Evolutionary conservation across 2,329 filamentous ascomycete genomes (phyloP), one percentile per base, ranked within the genome.

Genomic region (Penicillium oxalicum): DNA sequence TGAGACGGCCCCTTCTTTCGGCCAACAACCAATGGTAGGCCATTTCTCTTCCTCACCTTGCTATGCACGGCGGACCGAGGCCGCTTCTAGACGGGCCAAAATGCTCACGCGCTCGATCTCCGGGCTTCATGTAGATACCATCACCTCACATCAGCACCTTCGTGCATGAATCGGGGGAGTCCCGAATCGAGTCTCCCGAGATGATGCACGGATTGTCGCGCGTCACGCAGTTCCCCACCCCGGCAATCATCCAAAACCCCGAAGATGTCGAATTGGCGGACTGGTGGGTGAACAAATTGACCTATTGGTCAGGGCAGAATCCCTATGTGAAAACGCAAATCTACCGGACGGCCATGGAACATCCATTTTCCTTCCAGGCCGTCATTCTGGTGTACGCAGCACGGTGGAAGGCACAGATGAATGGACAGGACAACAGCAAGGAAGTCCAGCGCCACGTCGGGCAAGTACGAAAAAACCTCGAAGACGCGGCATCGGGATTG

Each of bases 271-370:
- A 67, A 35, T 55, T 72, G 37, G 56, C 59, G 3, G 65, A 70
- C 39, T 63, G 60, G 39, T 72, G 68, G 68, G 62, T 57, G 2
- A 63, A 56, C 41, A 66, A 63, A 39, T 56, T 72, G 41, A 60
- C 61, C 0, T 72, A 71, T 47, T 72, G 70, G 70, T 71, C 70
- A 7, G 70, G 70, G 1, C 65, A 69, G 47, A 72, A 72, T 45
- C 46, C 53, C 26, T 57, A 66, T 33, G 54, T 72, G 25, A 72
- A 72, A 48, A 59, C 65, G 9, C 56, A 59, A 8, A 61, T 68
- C 6, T 71, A 70, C 48, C 61, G 59, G 36, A 57, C 60, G 4
- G 63, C 68, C 26, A 65, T 67, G 57, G 52, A 50, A 24, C 59
- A 70, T 50, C 63, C 63, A 7, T 54, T 69, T 27, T 52, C 66